A percentile compares a stretch with the other conserved stretches of the same genome.
phyloP scores from a whole-genome alignment of 441 rosid genomes.

The Adansonia madagascariensis region DNA sequence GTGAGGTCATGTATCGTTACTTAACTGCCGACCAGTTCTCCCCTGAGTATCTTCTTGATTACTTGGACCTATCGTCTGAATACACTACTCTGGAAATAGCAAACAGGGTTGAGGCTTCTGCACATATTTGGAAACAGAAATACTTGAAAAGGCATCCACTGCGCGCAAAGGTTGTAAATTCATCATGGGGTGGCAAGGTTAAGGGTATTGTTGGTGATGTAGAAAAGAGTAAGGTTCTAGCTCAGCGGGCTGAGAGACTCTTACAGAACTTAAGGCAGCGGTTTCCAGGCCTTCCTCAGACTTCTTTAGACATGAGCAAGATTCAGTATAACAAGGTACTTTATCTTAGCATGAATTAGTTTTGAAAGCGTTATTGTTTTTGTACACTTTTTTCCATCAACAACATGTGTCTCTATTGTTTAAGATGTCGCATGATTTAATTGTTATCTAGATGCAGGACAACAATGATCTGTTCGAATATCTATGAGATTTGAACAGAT shows the following conservation, averaged over 20 bases:
- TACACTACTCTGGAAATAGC: slow-evolving; percentile 83
- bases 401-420: background rate
- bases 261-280: slow-evolving; percentile 76
- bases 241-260: slow-evolving; percentile 79
- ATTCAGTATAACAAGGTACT: slow-evolving; percentile 91
- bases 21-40: slow-evolving; percentile 79
- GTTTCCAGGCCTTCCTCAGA: slow-evolving; percentile 91
- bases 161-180: slow-evolving; percentile 48
- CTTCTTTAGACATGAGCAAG: slow-evolving; percentile 89
- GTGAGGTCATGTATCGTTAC: slow-evolving; percentile 79
- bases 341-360: background rate
- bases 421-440: background rate
- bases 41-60: slow-evolving; percentile 83
- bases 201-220: slow-evolving; percentile 66
- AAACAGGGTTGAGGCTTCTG: slow-evolving; percentile 81
- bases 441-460: background rate
- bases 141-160: slow-evolving; percentile 51
- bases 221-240: slow-evolving; percentile 57
- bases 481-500: background rate
- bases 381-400: background rate
- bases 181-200: slow-evolving; percentile 91
- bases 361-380: background rate
- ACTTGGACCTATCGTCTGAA: slow-evolving; percentile 85
- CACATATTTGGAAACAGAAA: slow-evolving; percentile 82
- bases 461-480: background rate